phyloP scores from a whole-genome alignment of 345 rosid species.

The Citrus maxima region DNA sequence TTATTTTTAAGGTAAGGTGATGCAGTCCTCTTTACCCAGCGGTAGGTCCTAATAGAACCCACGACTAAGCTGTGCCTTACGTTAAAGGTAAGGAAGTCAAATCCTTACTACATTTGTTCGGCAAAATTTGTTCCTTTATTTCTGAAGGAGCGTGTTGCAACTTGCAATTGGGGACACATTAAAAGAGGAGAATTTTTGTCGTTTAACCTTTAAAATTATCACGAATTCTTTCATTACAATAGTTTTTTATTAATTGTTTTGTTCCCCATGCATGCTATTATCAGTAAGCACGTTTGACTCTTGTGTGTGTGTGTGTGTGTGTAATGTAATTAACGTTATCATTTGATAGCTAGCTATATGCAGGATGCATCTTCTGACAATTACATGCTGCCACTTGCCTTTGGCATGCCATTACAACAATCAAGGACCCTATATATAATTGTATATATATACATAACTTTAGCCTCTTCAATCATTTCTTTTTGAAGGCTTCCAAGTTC shows the following conservation, averaged over 20 bases:
- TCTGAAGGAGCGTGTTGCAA: not conserved
- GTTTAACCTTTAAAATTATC: not conserved
- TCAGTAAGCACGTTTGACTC: too few species aligned
- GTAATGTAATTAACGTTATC: too few species aligned
- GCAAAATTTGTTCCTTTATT: too few species aligned
- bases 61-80: fast-evolving
- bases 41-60: fast-evolving
- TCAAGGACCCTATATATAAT: not conserved
- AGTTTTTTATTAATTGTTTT: too few species aligned
- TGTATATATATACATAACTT: too few species aligned
- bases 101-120: too few species aligned
- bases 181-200: not conserved
- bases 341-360: too few species aligned
- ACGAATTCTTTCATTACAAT: too few species aligned
- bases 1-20: too few species aligned
- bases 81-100: fast-evolving
- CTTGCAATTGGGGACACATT: not conserved
- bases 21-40: too few species aligned
- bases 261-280: not conserved
- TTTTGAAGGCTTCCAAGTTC: not conserved
- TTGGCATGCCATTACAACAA: not conserved
- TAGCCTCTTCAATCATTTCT: not conserved
- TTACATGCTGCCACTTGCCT: not conserved
- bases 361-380: not conserved
- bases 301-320: too few species aligned